phyloP scores from a whole-genome alignment of 495 filamentous ascomycete genomes.

The Podospora pseudoanserina region DNA sequence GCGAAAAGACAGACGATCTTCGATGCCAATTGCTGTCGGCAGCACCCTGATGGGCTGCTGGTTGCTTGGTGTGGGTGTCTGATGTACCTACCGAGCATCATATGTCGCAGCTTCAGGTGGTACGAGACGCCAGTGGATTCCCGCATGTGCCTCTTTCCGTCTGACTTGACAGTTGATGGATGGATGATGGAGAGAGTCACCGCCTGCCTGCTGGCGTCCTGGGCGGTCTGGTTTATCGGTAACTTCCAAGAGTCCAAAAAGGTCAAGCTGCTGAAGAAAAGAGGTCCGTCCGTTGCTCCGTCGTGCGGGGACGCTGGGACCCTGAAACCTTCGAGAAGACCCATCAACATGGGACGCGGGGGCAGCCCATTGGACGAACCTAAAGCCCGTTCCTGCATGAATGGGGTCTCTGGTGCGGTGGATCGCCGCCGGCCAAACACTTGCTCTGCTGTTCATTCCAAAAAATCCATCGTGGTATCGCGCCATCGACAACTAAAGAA shows the following conservation, averaged over 20 bases:
- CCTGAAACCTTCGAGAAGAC: conserved; percentile 31
- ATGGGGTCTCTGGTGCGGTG: conserved; percentile 9
- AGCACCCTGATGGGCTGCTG: background rate
- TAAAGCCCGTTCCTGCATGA: conserved; percentile 25
- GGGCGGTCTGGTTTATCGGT: background rate
- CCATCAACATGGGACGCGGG: conserved; percentile 23
- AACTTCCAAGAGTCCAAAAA: background rate
- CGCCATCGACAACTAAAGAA: background rate
- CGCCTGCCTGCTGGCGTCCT: background rate
- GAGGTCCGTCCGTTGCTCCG: conserved; percentile 8
- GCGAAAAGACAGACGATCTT: background rate
- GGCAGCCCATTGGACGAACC: conserved; percentile 20
- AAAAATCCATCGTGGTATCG: background rate
- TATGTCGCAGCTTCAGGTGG: background rate
- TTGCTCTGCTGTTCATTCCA: background rate
- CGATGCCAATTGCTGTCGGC: background rate
- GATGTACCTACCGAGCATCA: background rate
- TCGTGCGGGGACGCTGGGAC: conserved; percentile 12
- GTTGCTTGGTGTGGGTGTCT: background rate
- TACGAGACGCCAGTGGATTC: background rate
- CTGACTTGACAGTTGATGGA: background rate
- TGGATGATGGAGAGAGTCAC: background rate
- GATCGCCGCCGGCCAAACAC: background rate
- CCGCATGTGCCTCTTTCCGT: background rate
- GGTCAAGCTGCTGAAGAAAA: background rate